Evolutionary conservation across 345 rosid genomes (phyloP), one percentile per base, ranked within the genome.

Genomic region (Gynandropsis gynandra): DNA sequence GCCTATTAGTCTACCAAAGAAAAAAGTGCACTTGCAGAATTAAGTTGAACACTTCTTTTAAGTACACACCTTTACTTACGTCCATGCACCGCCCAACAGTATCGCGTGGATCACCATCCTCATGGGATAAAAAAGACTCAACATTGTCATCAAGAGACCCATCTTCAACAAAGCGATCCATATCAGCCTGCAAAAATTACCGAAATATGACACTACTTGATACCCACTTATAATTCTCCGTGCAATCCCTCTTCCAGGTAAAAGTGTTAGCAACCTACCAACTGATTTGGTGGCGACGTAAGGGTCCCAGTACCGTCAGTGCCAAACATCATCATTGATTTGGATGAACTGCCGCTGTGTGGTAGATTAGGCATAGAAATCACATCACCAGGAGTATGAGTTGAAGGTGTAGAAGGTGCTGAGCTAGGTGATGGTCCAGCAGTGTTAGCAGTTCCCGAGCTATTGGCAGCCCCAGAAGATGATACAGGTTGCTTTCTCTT

Each of bases 391-490:
- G 98, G 88, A 37, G 93, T 87, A 66, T 87, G 96, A 50, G 96
- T 87, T 56, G 98, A 92, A 14, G 98, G 96, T 6, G 98, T 92
- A 41, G 98, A 92, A 33, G 98, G 96, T 17, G 96, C 96, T 56
- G 98, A 92, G 74, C 98, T 82, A 13, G 98, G 98, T 60, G 98
- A 92, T 8, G 98, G 98, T 47, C 98, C 98, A 0, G 95, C 77
- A 10, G 98, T 92, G 70, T 92, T 92, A 39, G 93, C 98, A 65
- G 98, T 92, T 63, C 98, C 98, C 2, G 98, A 70, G 72, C 98
- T 92, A 72, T 87, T 92, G 62, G 98, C 98, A 68, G 98, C 89
- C 18, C 96, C 98, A 46, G 98, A 87, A 70, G 98, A 90, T 43
- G 98, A 82, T 61, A 77, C 95, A 0, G 98, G 96, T 68, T 92